Base-by-base conservation (phyloP, 1,284 basidiomycete species). In the Vanrija humicola region DNA sequence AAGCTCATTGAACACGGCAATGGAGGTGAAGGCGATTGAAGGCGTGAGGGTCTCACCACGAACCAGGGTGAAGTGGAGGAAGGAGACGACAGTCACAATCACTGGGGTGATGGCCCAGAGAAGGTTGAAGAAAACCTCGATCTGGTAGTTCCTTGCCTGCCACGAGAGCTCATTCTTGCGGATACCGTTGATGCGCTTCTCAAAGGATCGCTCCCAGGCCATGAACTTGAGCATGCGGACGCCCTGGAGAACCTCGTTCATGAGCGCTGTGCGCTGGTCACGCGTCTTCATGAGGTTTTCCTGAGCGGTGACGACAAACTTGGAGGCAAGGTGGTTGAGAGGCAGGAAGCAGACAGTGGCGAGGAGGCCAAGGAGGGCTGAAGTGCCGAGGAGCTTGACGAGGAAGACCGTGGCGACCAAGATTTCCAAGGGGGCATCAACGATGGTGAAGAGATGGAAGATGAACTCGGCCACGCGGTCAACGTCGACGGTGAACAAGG, bases 201-300 rank as follows among this genome's bases (percentile, higher is more conserved):
- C 90, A 66, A 95, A 95, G 65, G 85, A 89, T 19, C 89, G 84
- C 75, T 96, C 93, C 91, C 91, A 94, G 10, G 89, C 90, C 89
- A 94, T 93, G 74, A 93, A 93, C 80, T 96, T 95, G 65, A 95
- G 83, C 89, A 95, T 94, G 16, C 90, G 82, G 61, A 95, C 91
- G 3, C 84, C 89, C 48, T 89, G 88, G 7, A 96, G 79, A 52
- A 93, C 84, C 84, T 95, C 92, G 66, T 95, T 95, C 91, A 95
- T 96, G 46, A 95, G 78, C 1, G 87, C 81, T 18, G 93, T 90
- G 47, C 93, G 84, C 75, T 92, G 88, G 66, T 97, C 93, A 19
- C 92, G 83, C 38, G 89, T 83, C 76, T 91, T 92, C 90, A 94
- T 94, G 21, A 96, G 79, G 65, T 87, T 89, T 59, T 95, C 90